Evolutionary conservation across 2,329 filamentous ascomycete genomes (phyloP).

Genomic region (Didymella pomorum): DNA sequence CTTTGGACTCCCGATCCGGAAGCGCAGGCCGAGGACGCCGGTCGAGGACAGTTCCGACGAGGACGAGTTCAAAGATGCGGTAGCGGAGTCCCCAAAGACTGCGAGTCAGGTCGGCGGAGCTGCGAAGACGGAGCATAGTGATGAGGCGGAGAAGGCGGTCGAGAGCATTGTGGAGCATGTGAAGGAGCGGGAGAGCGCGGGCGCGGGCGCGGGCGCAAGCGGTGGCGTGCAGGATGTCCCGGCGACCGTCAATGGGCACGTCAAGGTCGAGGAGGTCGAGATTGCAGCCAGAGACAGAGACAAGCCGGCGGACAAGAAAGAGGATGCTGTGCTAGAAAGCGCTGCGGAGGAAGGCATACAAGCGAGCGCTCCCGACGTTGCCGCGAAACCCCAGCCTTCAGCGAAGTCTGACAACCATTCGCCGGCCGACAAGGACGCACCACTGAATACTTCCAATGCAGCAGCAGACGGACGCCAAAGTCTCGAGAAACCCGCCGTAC

Average conservation of each 20-base stretch:
- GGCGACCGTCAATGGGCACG: slow-evolving; percentile 5
- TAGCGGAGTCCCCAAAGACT: slow-evolving; percentile 12
- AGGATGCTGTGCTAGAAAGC: slow-evolving; percentile 2
- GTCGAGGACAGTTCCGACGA: slow-evolving; percentile 40
- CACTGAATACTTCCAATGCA: slow-evolving; percentile 2
- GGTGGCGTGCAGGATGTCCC: slow-evolving; percentile 5
- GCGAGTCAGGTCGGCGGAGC: slow-evolving; percentile 9
- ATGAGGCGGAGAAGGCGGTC: slow-evolving; percentile 35
- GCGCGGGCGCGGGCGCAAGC: background rate
- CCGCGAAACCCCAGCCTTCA: background rate
- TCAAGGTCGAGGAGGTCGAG: slow-evolving; percentile 15
- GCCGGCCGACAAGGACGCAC: background rate
- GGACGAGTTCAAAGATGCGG: slow-evolving; percentile 42
- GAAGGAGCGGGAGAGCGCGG: slow-evolving; percentile 12
- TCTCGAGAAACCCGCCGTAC: slow-evolving; percentile 14
- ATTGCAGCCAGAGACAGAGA: slow-evolving; percentile 1
- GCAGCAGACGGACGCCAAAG: slow-evolving; percentile 17
- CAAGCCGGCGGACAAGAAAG: slow-evolving; percentile 9
- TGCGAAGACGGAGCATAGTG: slow-evolving; percentile 4
- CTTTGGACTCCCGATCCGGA: slow-evolving; percentile 72
- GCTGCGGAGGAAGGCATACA: background rate
- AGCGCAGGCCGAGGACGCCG: slow-evolving; percentile 47
- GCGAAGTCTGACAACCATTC: slow-evolving; percentile 4
- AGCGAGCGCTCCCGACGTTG: background rate
- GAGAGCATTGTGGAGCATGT: slow-evolving; percentile 25